Evolutionary conservation across 1,139 yeast species (phyloP), one percentile per base, ranked within the genome.

Genomic region (Meyerozyma carpophila): DNA sequence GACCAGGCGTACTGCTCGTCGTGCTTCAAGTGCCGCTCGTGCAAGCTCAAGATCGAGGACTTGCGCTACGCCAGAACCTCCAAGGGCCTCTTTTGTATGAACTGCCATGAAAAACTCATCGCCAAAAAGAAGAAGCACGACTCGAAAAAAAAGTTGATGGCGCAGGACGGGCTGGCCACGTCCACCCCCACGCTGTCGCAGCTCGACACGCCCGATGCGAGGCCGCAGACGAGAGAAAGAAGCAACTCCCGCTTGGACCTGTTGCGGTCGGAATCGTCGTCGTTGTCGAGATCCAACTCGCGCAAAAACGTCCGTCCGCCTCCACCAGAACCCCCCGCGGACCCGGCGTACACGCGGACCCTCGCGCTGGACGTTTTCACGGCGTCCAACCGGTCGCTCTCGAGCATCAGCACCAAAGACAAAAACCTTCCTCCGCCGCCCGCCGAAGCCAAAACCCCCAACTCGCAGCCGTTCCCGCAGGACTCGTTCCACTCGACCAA

Each of bases 1-100:
- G 95, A 85, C 55, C 95, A 88, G 59, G 97, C 98, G 4, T 93
- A 89, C 60, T 94, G 98, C 63, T 82, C 96, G 6, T 76, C 77
- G 42, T 93, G 98, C 65, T 93, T 93, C 67, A 82, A 84, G 54
- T 93, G 98, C 63, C 81, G 95, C 43, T 84, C 89, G 51, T 93
- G 98, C 68, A 86, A 86, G 58, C 81, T 80, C 51, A 84, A 85
- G 52, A 93, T 93, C 49, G 95, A 88, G 57, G 97, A 93, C 63
- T 70, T 91, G 53, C 74, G 91, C 50, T 94, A 93, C 58, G 98
- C 98, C 21, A 75, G 96, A 58, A 93, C 98, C 0, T 84, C 94
- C 39, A 91, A 87, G 58, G 98, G 98, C 0, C 70, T 93, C 32
- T 93, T 91, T 59, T 93, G 98, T 67, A 87, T 93, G 88, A 75